These are phyloP conservation scores for Litsea cubeba DNA, from an alignment of 164 flowering plant genomes.

Conservation along the genomic window DNA sequence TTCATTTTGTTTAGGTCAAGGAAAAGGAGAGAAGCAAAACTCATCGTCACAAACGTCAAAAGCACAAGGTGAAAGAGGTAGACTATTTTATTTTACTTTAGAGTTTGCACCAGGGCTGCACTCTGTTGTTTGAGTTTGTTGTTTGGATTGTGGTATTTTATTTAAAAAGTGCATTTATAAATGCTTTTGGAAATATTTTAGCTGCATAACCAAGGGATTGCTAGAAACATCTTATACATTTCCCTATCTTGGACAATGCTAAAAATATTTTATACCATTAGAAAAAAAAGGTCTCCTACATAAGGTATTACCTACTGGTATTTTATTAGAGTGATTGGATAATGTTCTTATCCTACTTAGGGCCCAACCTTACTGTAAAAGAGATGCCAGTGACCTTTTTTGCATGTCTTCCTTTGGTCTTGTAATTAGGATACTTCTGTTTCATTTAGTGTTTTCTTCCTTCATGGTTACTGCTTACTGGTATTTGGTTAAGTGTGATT, in stretches of 20 bases:
- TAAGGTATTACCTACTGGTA: too few species aligned
- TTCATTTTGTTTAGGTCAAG: slow-evolving; percentile 48
- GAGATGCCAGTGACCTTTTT: too few species aligned
- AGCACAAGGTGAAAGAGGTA: slow-evolving; percentile 80
- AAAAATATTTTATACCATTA: background rate
- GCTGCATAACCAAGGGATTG: background rate
- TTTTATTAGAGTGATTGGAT: too few species aligned
- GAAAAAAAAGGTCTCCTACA: too few species aligned
- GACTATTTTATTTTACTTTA: slow-evolving; percentile 15
- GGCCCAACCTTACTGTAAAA: too few species aligned
- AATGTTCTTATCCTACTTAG: too few species aligned
- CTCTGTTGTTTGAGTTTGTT: background rate
- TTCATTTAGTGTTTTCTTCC: background rate
- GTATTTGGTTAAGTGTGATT: background rate
- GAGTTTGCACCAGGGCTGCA: background rate
- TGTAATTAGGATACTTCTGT: too few species aligned
- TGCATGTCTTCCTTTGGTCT: too few species aligned
- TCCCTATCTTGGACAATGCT: background rate
- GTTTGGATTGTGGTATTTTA: background rate
- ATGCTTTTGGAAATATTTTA: background rate
- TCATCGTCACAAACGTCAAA: slow-evolving; percentile 58
- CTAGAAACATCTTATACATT: background rate
- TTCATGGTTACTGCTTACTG: background rate
- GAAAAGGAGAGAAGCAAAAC: slow-evolving; percentile 63
- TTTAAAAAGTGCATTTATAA: background rate